Conservation (phyloP, 2,329 filamentous ascomycete species). For the Trichophyton schoenleinii region DNA sequence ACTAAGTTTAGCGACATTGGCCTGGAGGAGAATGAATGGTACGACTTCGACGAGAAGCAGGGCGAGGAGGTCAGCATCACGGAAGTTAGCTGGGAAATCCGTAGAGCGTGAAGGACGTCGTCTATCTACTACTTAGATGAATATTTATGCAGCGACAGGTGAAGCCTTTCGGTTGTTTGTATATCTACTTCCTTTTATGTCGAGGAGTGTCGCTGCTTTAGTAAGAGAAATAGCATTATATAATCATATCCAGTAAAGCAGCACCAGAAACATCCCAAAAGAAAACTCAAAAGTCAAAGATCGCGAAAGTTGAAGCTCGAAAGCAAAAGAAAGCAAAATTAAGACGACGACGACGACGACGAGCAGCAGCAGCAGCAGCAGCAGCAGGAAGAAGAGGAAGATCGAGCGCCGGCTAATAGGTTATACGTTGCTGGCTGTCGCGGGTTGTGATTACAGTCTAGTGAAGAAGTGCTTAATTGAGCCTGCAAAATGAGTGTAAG, state of each 20-base stretch:
- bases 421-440: not conserved
- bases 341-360: not conserved
- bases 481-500: conserved; percentile 1
- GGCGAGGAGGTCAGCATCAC: conserved; percentile 86
- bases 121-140: not conserved
- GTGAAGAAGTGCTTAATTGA: not conserved
- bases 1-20: conserved; percentile 77
- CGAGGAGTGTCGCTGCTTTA: not conserved
- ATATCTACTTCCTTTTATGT: not conserved
- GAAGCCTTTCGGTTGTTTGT: not conserved
- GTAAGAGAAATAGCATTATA: not conserved
- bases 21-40: conserved; percentile 86
- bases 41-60: conserved; percentile 91
- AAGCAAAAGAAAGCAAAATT: not conserved
- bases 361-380: not conserved
- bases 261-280: not conserved
- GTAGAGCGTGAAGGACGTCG: conserved; percentile 42
- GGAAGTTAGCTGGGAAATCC: conserved; percentile 76
- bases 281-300: not conserved
- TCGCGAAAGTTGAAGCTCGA: conserved; percentile 3
- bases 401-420: not conserved
- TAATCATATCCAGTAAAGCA: not conserved
- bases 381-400: not conserved
- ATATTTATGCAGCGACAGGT: not conserved
- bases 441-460: not conserved